phyloP scores from a whole-genome alignment of 441 rosid species.

The Gossypium trilobum region DNA sequence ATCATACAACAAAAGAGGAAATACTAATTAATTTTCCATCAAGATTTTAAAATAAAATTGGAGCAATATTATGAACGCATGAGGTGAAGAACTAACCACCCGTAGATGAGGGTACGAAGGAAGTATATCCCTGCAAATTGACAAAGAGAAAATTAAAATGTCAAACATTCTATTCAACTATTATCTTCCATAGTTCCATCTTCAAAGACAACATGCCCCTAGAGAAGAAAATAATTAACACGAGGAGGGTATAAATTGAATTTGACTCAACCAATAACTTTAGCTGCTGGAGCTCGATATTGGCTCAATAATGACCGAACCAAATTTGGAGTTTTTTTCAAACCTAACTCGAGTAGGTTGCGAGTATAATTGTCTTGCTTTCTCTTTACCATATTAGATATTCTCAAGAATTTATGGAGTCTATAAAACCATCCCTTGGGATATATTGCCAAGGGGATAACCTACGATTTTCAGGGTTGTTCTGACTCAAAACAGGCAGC shows the following conservation, averaged over 20 bases:
- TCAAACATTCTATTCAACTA: background rate
- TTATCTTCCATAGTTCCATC: background rate
- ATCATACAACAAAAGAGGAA: conserved; percentile 4
- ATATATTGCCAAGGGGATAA: background rate
- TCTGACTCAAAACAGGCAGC: background rate
- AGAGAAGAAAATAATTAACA: background rate
- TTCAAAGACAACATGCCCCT: background rate
- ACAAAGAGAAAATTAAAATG: conserved; percentile 16
- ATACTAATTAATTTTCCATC: background rate
- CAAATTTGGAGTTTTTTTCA: background rate
- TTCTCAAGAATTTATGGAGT: background rate
- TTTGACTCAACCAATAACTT: background rate
- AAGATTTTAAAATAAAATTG: background rate
- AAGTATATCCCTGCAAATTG: conserved; percentile 75
- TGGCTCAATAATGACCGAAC: background rate
- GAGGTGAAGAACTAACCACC: conserved; percentile 55
- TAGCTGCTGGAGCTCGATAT: background rate
- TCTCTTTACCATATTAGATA: background rate
- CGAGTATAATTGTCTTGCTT: background rate
- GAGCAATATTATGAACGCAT: background rate
- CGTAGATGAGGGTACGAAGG: conserved; percentile 74
- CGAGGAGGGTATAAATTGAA: background rate
- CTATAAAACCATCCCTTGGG: background rate
- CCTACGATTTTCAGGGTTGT: background rate
- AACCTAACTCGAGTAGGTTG: background rate